Evolutionary conservation across 1,139 yeast genomes (phyloP).

Genomic region (Scheffersomyces segobiensis): DNA sequence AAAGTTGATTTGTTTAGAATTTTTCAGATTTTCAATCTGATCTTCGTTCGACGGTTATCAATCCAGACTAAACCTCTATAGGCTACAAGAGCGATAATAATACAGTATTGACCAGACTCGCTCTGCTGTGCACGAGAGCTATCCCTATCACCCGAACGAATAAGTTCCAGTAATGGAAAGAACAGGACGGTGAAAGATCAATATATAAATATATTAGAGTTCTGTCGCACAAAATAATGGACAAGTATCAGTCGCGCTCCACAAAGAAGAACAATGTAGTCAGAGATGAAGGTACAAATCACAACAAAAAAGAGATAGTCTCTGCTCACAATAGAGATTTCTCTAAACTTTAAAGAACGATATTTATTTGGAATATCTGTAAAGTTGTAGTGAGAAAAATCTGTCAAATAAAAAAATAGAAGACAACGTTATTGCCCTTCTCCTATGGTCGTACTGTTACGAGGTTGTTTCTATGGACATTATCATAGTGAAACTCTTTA

Average conservation of each 20-base stretch:
- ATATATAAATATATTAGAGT: neutral
- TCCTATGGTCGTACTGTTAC: neutral
- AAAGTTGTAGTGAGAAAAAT: neutral
- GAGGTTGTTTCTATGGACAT: neutral
- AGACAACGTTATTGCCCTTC: no score
- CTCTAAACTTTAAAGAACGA: neutral
- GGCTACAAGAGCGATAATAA: neutral
- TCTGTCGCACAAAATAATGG: neutral
- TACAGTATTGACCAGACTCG: neutral
- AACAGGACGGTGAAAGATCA: neutral
- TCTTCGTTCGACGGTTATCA: no score
- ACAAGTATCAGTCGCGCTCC: neutral
- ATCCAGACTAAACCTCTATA: neutral
- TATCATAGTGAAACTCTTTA: neutral
- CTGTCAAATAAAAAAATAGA: no score
- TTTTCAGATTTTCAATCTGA: neutral
- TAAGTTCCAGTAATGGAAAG: neutral
- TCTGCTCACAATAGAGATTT: neutral
- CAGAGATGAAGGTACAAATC: neutral
- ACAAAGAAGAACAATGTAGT: neutral
- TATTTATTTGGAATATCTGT: neutral
- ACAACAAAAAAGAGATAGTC: neutral
- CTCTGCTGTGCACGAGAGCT: neutral
- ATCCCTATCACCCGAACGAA: neutral
- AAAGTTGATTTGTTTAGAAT: neutral